Conservation (phyloP, 768 basidiomycete species). For the Lepiota brunneoincarnata region DNA sequence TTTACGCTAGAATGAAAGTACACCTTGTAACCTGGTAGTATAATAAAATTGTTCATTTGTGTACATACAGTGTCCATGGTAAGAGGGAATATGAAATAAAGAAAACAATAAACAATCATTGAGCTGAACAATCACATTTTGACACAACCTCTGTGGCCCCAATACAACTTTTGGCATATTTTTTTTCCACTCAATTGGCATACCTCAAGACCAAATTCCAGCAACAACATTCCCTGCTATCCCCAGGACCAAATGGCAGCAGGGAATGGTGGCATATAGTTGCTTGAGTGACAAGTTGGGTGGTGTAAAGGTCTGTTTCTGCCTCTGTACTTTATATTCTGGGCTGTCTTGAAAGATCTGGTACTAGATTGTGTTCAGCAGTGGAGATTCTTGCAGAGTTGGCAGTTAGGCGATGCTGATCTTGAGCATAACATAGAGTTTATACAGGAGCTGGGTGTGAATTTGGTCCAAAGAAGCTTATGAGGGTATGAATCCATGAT, state of each 20-base stretch:
- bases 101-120: too few relatives aligned
- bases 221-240: slow-evolving; percentile 45
- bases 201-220: slow-evolving; percentile 43
- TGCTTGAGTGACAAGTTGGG: slow-evolving; percentile 41
- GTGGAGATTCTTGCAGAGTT: not conserved
- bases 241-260: slow-evolving; percentile 50
- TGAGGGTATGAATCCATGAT: slow-evolving; percentile 10
- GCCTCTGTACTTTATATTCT: slow-evolving; percentile 45
- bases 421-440: slow-evolving; percentile 4
- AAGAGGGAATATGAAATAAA: too few relatives aligned
- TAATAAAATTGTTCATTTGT: too few relatives aligned
- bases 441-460: not conserved
- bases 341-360: slow-evolving; percentile 45
- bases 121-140: too few relatives aligned
- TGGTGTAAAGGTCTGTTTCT: slow-evolving; percentile 35
- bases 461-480: not conserved
- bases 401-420: not conserved
- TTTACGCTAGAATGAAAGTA: too few relatives aligned
- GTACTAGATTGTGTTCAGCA: slow-evolving; percentile 32
- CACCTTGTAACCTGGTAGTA: too few relatives aligned
- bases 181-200: slow-evolving; percentile 9
- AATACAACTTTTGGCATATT: not conserved
- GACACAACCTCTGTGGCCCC: slow-evolving; percentile 52
- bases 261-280: slow-evolving; percentile 46
- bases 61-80: too few relatives aligned